Conservation (phyloP, 1,139 yeast genomes). For the Blastobotrys apis region DNA sequence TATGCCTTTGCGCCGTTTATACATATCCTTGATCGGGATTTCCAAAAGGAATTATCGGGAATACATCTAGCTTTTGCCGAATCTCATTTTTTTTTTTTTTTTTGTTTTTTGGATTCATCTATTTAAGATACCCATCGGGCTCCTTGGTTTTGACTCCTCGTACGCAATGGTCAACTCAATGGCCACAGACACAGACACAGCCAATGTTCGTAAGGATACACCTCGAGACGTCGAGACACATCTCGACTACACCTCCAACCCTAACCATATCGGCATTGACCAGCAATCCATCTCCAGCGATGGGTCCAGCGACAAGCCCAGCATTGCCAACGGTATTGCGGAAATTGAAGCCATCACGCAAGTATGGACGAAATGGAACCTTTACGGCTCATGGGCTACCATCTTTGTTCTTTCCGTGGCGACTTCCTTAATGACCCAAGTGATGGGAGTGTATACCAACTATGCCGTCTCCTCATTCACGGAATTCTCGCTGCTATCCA, state of each 20-base stretch:
- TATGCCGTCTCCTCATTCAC: constrained; percentile 41
- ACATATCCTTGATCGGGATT: too few species aligned
- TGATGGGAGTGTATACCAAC: constrained; percentile 39
- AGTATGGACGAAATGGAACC: constrained; percentile 24
- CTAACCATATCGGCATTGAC: not conserved
- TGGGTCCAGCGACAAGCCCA: not conserved
- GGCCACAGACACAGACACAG: too few species aligned
- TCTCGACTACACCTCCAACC: not conserved
- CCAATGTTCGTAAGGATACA: too few species aligned
- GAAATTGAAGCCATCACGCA: constrained; percentile 10
- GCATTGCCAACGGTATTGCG: constrained; percentile 10
- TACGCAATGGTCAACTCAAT: too few species aligned
- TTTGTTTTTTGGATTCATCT: too few species aligned
- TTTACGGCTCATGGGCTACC: constrained; percentile 29
- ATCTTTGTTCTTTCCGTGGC: constrained; percentile 40
- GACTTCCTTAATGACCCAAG: constrained; percentile 38
- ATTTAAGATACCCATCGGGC: too few species aligned
- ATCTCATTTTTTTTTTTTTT: too few species aligned
- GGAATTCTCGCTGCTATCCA: constrained; percentile 39
- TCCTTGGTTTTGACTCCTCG: too few species aligned
- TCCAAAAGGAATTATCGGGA: too few species aligned
- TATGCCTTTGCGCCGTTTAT: too few species aligned
- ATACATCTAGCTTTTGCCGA: too few species aligned
- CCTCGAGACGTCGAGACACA: not conserved
- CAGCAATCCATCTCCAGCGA: not conserved